Evolutionary conservation across 805 yeast genomes (phyloP).

Genomic region (Yarrowia deformans): DNA sequence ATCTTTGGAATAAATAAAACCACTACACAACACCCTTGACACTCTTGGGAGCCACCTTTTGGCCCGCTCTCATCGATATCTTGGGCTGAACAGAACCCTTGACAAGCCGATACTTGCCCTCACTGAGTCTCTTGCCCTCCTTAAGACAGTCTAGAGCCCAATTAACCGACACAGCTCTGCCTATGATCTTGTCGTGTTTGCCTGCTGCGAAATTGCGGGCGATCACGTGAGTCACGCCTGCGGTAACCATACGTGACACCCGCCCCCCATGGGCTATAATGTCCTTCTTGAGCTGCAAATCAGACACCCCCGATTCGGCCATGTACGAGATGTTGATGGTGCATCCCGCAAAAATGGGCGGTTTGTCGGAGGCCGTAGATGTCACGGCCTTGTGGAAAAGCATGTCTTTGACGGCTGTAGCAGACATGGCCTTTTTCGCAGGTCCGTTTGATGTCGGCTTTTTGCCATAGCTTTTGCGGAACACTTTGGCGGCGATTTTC

Average conservation of each 20-base stretch:
- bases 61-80: not conserved
- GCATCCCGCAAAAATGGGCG: conserved; percentile 12
- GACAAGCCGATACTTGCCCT: conserved; percentile 7
- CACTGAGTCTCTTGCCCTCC: conserved; percentile 9
- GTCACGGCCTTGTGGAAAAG: not conserved
- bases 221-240: conserved; percentile 34
- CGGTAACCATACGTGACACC: conserved; percentile 7
- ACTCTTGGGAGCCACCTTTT: not conserved
- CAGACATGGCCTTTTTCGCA: not conserved
- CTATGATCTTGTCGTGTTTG: conserved; percentile 21
- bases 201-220: conserved; percentile 32
- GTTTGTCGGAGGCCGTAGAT: not conserved
- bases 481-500: conserved; percentile 20
- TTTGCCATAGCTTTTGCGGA: not conserved
- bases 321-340: conserved; percentile 38
- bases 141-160: conserved; percentile 35
- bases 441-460: not conserved
- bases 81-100: conserved; percentile 1
- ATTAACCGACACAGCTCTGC: conserved; percentile 2
- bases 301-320: conserved; percentile 24
- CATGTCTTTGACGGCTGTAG: conserved; percentile 23
- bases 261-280: conserved; percentile 32
- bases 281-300: conserved; percentile 35
- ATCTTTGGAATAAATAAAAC: no score
- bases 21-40: no score